A percentile compares a stretch with the other conserved stretches of the same genome.
phyloP scores from a whole-genome alignment of 345 rosid genomes.

The Brassica rapa region DNA sequence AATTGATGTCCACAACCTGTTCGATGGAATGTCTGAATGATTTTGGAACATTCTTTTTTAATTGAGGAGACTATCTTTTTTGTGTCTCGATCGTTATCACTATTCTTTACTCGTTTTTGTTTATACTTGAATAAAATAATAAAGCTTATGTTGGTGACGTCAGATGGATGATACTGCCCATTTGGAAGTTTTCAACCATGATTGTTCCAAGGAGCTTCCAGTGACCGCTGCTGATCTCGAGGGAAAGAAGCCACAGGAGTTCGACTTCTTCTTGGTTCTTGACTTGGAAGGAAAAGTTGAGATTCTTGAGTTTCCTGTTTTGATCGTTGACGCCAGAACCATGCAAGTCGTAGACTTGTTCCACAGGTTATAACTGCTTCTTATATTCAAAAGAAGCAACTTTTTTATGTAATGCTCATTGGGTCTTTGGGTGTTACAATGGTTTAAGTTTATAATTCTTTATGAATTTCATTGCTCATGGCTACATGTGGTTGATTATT shows the following conservation, averaged over 20 bases:
- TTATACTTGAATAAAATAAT: not conserved
- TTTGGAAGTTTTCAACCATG: slow-evolving; percentile 74
- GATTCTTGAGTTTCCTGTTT: slow-evolving; percentile 89
- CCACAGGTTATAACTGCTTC: slow-evolving; percentile 65
- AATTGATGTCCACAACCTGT: slow-evolving; percentile 34
- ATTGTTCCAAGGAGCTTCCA: slow-evolving; percentile 58
- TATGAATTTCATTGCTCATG: slow-evolving; percentile 3
- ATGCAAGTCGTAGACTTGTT: slow-evolving; percentile 68
- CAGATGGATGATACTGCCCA: slow-evolving; percentile 77
- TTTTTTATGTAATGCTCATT: not conserved
- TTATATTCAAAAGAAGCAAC: not conserved
- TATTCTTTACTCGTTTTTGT: not conserved
- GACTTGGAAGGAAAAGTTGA: slow-evolving; percentile 95
- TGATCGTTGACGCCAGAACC: slow-evolving; percentile 71
- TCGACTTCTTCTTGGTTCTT: slow-evolving; percentile 74
- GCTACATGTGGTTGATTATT: slow-evolving; percentile 12
- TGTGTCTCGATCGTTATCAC: slow-evolving; percentile 1
- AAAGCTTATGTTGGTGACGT: slow-evolving; percentile 17
- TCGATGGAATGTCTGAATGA: slow-evolving; percentile 45
- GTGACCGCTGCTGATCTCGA: slow-evolving; percentile 50
- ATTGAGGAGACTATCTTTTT: not conserved
- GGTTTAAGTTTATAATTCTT: not conserved
- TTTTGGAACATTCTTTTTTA: not conserved
- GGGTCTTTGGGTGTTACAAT: not conserved
- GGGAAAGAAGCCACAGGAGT: slow-evolving; percentile 53